These are phyloP conservation scores for Chondrostereum purpureum DNA, from an alignment of 1,284 basidiomycete species.

Conservation along the genomic window DNA sequence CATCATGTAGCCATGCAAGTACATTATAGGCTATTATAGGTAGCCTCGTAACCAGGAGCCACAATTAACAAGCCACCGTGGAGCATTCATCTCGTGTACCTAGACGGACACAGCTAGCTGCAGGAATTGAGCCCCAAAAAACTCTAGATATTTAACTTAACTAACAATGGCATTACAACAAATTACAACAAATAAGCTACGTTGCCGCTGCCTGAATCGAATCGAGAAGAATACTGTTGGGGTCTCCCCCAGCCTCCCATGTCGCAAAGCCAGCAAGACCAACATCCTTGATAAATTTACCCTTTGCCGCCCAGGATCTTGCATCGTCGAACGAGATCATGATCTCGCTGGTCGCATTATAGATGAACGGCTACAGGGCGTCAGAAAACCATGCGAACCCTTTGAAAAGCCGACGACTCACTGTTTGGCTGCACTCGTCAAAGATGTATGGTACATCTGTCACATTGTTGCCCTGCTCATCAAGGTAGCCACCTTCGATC, in stretches of 20 bases:
- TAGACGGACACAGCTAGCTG: too few species aligned
- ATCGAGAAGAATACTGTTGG: slow-evolving; percentile 34
- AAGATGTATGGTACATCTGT: slow-evolving; percentile 36
- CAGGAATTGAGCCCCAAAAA: too few species aligned
- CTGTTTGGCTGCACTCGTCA: slow-evolving; percentile 54
- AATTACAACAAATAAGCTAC: too few species aligned
- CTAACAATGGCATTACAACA: too few species aligned
- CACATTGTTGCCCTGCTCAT: slow-evolving; percentile 33
- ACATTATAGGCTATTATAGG: too few species aligned
- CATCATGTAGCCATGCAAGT: too few species aligned
- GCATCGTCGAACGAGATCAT: slow-evolving; percentile 55
- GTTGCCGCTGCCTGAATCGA: too few species aligned
- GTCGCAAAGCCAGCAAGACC: slow-evolving; percentile 33
- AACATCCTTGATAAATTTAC: slow-evolving; percentile 17
- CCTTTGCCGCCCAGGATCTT: slow-evolving; percentile 30
- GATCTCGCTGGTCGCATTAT: slow-evolving; percentile 35
- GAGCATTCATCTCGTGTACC: too few species aligned
- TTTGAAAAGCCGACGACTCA: slow-evolving; percentile 22
- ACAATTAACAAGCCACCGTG: too few species aligned
- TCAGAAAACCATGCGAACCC: slow-evolving; percentile 5
- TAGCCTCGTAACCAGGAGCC: too few species aligned
- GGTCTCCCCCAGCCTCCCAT: slow-evolving; percentile 44
- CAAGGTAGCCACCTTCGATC: slow-evolving; percentile 37
- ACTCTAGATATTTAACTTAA: too few species aligned
- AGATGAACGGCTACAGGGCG: slow-evolving; percentile 47